Evolutionary conservation across 805 yeast species (phyloP), one percentile per base, ranked within the genome.

Genomic region (Candida fluviatilis): DNA sequence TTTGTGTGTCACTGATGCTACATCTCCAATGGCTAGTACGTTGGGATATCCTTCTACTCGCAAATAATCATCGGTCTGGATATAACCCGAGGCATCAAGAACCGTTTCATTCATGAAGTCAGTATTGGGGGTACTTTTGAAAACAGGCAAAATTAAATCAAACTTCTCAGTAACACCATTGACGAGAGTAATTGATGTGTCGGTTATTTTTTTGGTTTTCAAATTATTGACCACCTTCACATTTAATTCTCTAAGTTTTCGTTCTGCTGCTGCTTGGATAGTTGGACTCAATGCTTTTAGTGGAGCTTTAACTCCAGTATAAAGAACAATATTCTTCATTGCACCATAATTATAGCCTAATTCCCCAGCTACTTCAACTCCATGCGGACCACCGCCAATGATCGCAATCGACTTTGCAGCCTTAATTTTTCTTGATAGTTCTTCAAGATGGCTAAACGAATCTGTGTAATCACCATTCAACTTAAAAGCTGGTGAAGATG

Each of bases 361-460:
- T 38, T 66, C 73, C 8, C 66, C 69, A 5, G 68, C 60, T 10
- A 51, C 32, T 41, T 67, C 72, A 8, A 64, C 67, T 4, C 69
- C 69, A 12, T 69, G 58, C 15, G 58, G 41, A n/a, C 69, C 69
- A 14, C 62, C 70, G 3, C 70, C 73, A n/a, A 67, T 32, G 4
- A 67, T 45, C 1, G 69, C 71, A 14, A 66, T 55, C 7, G 48
- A 37, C 18, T 50, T 45, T 6, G 69, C 59, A 2, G 38, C 10
- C 31, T 47, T 43, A 16, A 61, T 39, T 19, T 44, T 28, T 8
- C 36, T 18, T 23, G 43, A 28, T 15, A 58, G 43, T 19, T 45
- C 35, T 36, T 48, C 31, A 19, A 59, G 23, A 4, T 50, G 49
- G 6, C 42, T 42, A 21, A 48, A 42, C 7, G 55, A 38, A 13